Conservation (phyloP, 345 rosid genomes). For the Arabidopsis arenosa region DNA sequence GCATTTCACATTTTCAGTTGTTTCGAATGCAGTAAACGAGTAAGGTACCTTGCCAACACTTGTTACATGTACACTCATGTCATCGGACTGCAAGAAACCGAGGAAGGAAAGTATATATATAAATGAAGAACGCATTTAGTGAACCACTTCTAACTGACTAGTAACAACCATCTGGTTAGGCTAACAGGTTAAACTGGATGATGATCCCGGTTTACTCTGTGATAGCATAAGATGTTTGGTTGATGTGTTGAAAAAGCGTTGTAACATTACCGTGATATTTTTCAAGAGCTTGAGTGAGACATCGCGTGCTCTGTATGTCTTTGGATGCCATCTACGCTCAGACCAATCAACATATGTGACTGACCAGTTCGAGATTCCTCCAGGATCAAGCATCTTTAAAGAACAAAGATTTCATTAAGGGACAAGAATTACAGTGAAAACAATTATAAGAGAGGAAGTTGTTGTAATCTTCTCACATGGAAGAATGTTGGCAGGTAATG, state of each 20-base stretch:
- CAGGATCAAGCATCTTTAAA: constrained; percentile 85
- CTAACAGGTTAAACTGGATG: neutral
- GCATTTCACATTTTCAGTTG: neutral
- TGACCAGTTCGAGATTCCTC: constrained; percentile 92
- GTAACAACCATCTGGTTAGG: neutral
- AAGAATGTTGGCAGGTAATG: constrained; percentile 97
- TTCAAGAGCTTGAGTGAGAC: constrained; percentile 64
- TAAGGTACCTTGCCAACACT: constrained; percentile 68
- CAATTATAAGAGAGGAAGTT: neutral
- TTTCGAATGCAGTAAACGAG: neutral
- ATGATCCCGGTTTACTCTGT: neutral
- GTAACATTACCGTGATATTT: constrained; percentile 72
- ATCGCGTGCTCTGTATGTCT: constrained; percentile 75
- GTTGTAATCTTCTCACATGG: constrained; percentile 57
- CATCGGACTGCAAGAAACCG: constrained; percentile 67
- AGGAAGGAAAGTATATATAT: constrained; percentile 1
- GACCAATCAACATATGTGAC: constrained; percentile 99
- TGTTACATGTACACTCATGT: constrained; percentile 73
- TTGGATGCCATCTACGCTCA: constrained; percentile 98
- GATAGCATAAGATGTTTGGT: constrained; percentile 16
- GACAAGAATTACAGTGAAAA: constrained; percentile 4
- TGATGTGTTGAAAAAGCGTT: constrained; percentile 14
- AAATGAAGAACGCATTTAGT: neutral
- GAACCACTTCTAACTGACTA: neutral
- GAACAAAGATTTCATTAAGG: constrained; percentile 26